Base-by-base conservation (phyloP, 1,284 basidiomycete species). In the Polyporus tsugae region DNA sequence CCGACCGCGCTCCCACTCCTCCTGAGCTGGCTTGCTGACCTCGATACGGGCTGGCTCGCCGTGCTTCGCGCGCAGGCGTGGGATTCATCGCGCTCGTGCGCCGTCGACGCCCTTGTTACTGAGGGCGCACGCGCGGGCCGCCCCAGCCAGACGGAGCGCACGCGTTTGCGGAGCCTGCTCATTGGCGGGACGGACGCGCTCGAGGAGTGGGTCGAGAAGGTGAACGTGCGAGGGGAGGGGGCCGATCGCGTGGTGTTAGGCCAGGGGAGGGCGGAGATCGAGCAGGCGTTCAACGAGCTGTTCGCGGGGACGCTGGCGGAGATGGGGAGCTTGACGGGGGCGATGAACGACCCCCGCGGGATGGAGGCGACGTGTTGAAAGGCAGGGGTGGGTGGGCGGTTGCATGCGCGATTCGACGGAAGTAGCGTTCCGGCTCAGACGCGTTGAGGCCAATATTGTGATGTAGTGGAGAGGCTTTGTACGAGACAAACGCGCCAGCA, bases 1-100 rank as follows among this genome's bases (percentile, higher is more conserved):
- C 69, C 78, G 29, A 76, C 81, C 17, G 79, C 81, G 22, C 79
- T 93, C 9, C 81, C 80, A 38, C 80, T 84, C 62, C 81, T 92
- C 2, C 81, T 91, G 36, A 85, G 88, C 66, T 90, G 87, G 82
- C 80, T 93, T 22, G 86, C 88, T 73, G 89, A 92, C 73, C 82
- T 94, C 38, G 92, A 94, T 76, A 82, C 85, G 62, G 90, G 87
- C 0, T 94, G 92, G 92, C 73, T 88, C 17, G 84, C 86, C 25
- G 88, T 91, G 0, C 82, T 94, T 29, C 83, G 84, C 49, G 79
- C 80, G 7, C 88, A 91, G 71, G 81, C 85, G 2, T 94, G 92
- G 92, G 87, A 91, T 70, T 81, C 87, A 1, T 78, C 77, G 6
- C 70, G 78, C 9, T 80, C 80, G 7, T 75, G 76, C 9, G 89